phyloP scores from a whole-genome alignment of 495 filamentous ascomycete genomes.

The Neurospora tetrasperma region DNA sequence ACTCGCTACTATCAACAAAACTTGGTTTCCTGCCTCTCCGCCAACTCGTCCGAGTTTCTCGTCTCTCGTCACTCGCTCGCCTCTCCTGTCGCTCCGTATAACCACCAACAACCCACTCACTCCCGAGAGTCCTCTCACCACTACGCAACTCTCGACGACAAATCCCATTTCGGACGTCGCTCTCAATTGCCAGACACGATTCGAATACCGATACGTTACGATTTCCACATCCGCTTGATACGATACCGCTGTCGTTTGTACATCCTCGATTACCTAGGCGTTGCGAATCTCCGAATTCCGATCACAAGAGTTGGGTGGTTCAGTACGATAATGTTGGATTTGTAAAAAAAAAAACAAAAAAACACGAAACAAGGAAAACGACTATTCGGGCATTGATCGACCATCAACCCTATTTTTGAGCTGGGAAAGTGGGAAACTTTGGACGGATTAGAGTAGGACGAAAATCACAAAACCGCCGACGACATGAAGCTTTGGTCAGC shows the following conservation, averaged over 20 bases:
- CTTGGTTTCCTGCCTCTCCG: background rate
- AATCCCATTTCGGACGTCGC: background rate
- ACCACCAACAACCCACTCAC: background rate
- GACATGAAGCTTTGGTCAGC: background rate
- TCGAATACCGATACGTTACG: background rate
- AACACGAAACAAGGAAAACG: background rate
- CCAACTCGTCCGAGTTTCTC: background rate
- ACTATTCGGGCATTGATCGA: background rate
- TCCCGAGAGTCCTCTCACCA: background rate
- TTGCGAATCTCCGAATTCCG: background rate
- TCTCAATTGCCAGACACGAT: background rate
- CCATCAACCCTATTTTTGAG: background rate
- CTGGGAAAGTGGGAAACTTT: background rate
- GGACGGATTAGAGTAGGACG: background rate
- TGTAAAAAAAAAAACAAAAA: background rate
- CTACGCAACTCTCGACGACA: background rate
- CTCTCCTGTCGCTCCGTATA: background rate
- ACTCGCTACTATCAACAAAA: background rate
- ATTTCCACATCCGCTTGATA: background rate
- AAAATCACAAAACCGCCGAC: background rate
- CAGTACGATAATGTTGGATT: background rate
- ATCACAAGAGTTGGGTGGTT: background rate
- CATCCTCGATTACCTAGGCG: background rate
- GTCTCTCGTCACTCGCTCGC: background rate
- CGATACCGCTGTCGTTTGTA: background rate